A percentile compares a stretch with the other conserved stretches of the same genome.
phyloP scores from a whole-genome alignment of 164 flowering plant species.

The Stephania cephalantha region DNA sequence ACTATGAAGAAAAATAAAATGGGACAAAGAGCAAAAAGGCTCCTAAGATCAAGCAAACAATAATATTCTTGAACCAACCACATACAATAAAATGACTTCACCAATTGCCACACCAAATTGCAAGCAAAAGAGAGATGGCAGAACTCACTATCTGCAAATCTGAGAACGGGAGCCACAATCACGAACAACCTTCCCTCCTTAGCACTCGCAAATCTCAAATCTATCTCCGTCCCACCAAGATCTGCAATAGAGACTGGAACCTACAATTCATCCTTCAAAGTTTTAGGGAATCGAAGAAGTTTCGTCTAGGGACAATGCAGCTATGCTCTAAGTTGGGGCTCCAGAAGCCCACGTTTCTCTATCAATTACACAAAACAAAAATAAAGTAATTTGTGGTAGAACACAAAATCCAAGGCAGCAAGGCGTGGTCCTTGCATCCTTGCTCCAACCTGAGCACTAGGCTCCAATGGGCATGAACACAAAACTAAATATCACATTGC shows the following conservation, averaged over 20 bases:
- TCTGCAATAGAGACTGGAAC: conserved; percentile 97
- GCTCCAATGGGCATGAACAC: too few species aligned
- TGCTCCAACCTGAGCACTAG: too few species aligned
- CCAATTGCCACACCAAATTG: not conserved
- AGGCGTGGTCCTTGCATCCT: not conserved
- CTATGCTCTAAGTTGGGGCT: too few species aligned
- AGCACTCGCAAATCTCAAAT: conserved; percentile 74
- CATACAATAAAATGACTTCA: not conserved
- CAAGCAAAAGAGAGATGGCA: not conserved
- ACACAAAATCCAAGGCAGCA: too few species aligned
- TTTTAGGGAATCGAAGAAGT: not conserved
- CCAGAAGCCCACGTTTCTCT: too few species aligned
- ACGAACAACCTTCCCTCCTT: conserved; percentile 77
- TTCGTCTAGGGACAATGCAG: not conserved
- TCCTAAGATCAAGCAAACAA: too few species aligned
- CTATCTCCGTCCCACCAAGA: conserved; percentile 95
- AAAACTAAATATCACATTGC: not conserved
- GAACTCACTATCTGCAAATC: conserved; percentile 73
- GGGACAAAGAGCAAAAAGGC: too few species aligned
- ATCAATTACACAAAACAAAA: too few species aligned
- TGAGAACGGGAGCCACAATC: conserved; percentile 86
- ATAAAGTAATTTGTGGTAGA: too few species aligned
- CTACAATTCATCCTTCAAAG: conserved; percentile 23
- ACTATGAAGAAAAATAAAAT: too few species aligned
- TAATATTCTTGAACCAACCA: not conserved